Evolutionary conservation across 352 stramenopile species (phyloP).

Genomic region (Globisporangium recalcitrans): DNA sequence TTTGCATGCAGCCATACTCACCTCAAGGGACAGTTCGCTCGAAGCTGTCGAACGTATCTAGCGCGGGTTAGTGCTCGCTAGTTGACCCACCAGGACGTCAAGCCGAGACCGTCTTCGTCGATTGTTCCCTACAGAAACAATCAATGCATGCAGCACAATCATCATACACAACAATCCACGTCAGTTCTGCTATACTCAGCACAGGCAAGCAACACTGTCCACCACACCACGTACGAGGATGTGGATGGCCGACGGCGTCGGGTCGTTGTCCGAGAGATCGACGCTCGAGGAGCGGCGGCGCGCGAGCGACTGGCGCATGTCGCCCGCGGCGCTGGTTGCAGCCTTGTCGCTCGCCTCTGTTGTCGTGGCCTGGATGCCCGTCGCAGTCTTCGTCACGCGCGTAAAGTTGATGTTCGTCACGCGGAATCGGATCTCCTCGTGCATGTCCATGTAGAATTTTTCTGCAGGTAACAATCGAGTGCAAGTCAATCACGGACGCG

Average conservation of each 20-base stretch:
- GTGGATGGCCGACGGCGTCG: constrained; percentile 77
- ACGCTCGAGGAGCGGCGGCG: constrained; percentile 78
- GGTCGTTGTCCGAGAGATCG: constrained; percentile 78
- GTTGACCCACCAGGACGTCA: constrained; percentile 81
- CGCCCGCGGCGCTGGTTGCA: constrained; percentile 27
- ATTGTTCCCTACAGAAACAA: constrained; percentile 69
- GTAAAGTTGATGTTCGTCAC: constrained; percentile 89
- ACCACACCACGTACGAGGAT: constrained; percentile 49
- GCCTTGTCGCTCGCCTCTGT: constrained; percentile 75
- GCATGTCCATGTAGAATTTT: constrained; percentile 86
- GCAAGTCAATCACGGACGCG: background rate
- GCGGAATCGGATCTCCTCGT: constrained; percentile 84
- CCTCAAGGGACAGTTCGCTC: background rate
- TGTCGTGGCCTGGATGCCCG: constrained; percentile 81
- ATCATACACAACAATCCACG: background rate
- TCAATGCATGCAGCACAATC: too few relatives aligned
- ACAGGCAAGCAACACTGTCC: background rate
- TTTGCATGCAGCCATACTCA: background rate
- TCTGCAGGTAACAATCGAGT: constrained; percentile 22
- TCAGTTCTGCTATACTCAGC: background rate
- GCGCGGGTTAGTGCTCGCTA: background rate
- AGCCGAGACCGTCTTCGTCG: constrained; percentile 76
- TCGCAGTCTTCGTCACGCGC: constrained; percentile 84
- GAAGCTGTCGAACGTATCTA: constrained; percentile 10
- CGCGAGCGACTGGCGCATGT: constrained; percentile 69